phyloP scores from a whole-genome alignment of 148 eudicot genomes.

The Polygonum aviculare region DNA sequence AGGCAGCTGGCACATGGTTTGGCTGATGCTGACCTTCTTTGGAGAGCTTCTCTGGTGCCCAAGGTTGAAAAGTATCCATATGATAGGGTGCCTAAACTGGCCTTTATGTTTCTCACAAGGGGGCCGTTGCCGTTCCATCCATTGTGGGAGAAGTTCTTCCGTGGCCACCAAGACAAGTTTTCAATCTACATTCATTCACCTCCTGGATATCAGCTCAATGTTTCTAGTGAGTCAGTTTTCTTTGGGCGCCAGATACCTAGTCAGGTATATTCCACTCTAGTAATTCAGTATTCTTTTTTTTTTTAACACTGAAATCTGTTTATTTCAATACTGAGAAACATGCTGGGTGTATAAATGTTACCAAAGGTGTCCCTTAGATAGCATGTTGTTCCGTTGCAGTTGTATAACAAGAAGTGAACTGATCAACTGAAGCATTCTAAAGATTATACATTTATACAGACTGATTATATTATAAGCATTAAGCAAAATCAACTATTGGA shows the following conservation, averaged over 20 bases:
- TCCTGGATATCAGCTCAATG: constrained; percentile 50
- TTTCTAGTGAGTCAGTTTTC: constrained; percentile 53
- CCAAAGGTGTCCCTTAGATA: neutral
- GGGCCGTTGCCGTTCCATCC: constrained; percentile 67
- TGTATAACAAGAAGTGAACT: neutral
- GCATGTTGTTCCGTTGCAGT: neutral
- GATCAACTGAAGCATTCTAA: neutral
- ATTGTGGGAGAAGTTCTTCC: constrained; percentile 81
- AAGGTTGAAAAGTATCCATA: constrained; percentile 45
- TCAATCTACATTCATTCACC: constrained; percentile 64
- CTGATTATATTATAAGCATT: neutral
- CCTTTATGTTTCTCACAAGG: constrained; percentile 74
- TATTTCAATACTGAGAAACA: neutral
- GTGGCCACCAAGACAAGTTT: constrained; percentile 43
- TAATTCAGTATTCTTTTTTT: neutral
- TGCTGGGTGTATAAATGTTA: neutral
- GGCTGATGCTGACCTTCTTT: constrained; percentile 56
- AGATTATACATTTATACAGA: neutral
- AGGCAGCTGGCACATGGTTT: constrained; percentile 39
- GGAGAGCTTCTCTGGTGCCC: constrained; percentile 86
- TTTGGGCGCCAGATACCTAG: constrained; percentile 63
- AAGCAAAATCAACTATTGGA: neutral
- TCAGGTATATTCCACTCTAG: constrained; percentile 31
- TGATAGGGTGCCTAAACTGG: constrained; percentile 55
- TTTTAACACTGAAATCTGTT: neutral